phyloP scores from a whole-genome alignment of 2,329 filamentous ascomycete genomes.

The Alternaria burnsii region DNA sequence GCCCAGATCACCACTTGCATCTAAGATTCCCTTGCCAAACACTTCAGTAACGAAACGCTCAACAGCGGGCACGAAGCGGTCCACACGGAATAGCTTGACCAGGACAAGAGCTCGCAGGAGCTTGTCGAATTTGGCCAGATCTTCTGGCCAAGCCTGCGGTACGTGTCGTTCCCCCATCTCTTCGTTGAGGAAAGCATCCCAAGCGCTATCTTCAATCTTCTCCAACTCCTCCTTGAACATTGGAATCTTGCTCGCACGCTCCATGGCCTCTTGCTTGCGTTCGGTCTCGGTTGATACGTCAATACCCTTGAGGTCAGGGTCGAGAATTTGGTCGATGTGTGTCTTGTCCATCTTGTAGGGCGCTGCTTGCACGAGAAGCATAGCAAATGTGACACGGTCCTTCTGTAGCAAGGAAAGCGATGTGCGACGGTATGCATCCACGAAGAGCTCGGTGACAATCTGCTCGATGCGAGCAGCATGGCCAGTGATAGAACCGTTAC shows the following conservation, averaged over 20 bases:
- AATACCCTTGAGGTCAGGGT: constrained; percentile 75
- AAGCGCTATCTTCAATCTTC: constrained; percentile 67
- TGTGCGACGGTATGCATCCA: constrained; percentile 92
- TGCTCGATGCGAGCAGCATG: constrained; percentile 83
- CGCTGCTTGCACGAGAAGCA: constrained; percentile 94
- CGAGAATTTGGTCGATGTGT: constrained; percentile 85
- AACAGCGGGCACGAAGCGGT: constrained; percentile 90
- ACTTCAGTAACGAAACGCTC: constrained; percentile 89
- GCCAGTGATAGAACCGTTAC: constrained; percentile 75
- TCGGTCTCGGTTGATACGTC: constrained; percentile 77
- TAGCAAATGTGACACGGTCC: constrained; percentile 91
- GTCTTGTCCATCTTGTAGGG: constrained; percentile 94
- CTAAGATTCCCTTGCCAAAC: constrained; percentile 83
- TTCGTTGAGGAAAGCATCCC: constrained; percentile 84
- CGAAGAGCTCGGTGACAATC: constrained; percentile 90
- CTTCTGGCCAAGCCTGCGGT: constrained; percentile 76
- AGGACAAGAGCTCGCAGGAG: constrained; percentile 84
- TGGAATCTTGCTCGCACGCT: constrained; percentile 72
- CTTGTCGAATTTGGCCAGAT: constrained; percentile 72
- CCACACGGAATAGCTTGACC: constrained; percentile 93
- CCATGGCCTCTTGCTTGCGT: constrained; percentile 72
- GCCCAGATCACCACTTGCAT: constrained; percentile 84
- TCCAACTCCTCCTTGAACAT: constrained; percentile 78
- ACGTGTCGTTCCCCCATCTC: constrained; percentile 87
- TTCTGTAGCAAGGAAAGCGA: constrained; percentile 91